Conservation (phyloP, 2,329 filamentous ascomycete genomes). For the Plenodomus lindquistii region DNA sequence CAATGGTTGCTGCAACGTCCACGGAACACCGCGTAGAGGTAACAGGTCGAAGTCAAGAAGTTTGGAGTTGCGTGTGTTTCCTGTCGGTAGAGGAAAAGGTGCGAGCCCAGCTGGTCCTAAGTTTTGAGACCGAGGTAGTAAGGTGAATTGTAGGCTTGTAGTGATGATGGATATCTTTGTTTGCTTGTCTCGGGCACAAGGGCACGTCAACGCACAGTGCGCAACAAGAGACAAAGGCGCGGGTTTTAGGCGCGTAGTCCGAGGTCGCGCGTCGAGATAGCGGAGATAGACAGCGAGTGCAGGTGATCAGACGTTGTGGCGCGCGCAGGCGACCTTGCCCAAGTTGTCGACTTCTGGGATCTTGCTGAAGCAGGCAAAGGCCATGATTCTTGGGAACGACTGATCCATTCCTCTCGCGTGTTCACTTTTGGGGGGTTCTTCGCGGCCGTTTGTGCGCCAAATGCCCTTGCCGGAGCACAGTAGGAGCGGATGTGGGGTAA, state of each 20-base stretch:
- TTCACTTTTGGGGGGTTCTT: not conserved
- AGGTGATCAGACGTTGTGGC: constrained; percentile 24
- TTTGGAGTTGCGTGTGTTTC: not conserved
- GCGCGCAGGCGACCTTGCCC: constrained; percentile 24
- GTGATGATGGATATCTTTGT: not conserved
- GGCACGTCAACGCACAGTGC: not conserved
- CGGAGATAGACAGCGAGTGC: not conserved
- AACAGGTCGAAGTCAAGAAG: too few species aligned
- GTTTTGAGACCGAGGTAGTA: not conserved
- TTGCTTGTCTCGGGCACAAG: not conserved
- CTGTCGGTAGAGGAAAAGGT: not conserved
- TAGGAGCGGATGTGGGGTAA: not conserved
- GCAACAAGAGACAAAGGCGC: not conserved
- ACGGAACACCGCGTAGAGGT: not conserved
- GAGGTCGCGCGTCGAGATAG: not conserved
- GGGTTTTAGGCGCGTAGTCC: not conserved
- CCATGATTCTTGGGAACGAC: constrained; percentile 26
- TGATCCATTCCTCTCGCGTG: constrained; percentile 23
- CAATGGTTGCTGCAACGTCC: not conserved
- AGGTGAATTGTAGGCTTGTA: not conserved
- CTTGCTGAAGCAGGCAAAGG: constrained; percentile 27
- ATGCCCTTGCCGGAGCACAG: not conserved
- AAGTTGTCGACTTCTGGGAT: constrained; percentile 28
- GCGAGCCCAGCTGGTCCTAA: not conserved
- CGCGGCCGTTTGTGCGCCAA: not conserved